Evolutionary conservation across 805 yeast species (phyloP).

Genomic region (Nakazawaea ernobii): DNA sequence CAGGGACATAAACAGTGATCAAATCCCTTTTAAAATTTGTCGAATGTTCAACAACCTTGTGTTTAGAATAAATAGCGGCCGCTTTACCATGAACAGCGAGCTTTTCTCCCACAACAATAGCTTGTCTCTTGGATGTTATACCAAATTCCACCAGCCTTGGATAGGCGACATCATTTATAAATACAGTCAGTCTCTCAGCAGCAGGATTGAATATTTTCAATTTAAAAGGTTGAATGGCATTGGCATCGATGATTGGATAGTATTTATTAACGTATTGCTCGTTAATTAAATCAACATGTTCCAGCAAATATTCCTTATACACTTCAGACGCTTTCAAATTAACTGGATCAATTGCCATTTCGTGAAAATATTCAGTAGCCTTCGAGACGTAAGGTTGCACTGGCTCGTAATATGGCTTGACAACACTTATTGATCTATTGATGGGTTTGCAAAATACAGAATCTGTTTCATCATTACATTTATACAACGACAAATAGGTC

Average conservation of each 20-base stretch:
- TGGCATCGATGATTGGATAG: background rate
- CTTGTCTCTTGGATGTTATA: background rate
- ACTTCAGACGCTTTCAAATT: background rate
- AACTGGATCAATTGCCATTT: background rate
- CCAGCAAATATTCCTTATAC: background rate
- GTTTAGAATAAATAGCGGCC: background rate
- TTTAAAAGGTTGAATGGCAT: constrained; percentile 1
- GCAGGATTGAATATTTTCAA: background rate
- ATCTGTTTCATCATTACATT: background rate
- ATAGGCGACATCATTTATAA: background rate
- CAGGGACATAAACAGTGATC: constrained; percentile 4
- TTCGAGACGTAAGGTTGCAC: background rate
- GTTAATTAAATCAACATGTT: background rate
- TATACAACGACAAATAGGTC: background rate
- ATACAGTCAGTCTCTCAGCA: background rate
- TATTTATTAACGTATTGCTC: background rate
- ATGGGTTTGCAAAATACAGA: background rate
- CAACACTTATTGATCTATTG: background rate
- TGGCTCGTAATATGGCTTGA: constrained; percentile 4
- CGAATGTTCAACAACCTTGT: background rate
- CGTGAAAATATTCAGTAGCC: background rate
- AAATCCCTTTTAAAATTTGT: background rate
- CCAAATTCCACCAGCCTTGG: background rate
- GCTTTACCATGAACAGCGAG: background rate
- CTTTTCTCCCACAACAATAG: background rate